phyloP scores from a whole-genome alignment of 768 basidiomycete species.

The Hydnomerulius pinastri region DNA sequence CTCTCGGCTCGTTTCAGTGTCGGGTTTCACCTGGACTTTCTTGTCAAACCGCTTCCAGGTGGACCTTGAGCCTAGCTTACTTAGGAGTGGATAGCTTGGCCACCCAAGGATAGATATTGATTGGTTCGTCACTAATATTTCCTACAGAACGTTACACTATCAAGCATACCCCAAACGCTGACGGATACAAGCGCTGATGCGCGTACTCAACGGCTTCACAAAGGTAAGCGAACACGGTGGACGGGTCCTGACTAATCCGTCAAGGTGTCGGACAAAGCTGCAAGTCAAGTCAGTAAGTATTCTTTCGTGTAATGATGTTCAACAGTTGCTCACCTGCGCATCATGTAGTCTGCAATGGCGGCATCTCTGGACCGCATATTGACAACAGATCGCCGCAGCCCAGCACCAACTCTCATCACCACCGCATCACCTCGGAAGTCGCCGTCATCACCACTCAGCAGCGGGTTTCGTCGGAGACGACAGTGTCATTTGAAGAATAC shows the following conservation, averaged over 20 bases:
- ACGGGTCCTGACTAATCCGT: neutral
- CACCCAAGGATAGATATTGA: too few species aligned
- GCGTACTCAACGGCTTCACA: neutral
- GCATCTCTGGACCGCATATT: conserved; percentile 8
- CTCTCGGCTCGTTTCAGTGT: too few species aligned
- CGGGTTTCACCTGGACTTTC: too few species aligned
- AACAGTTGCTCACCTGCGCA: conserved; percentile 5
- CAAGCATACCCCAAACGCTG: too few species aligned
- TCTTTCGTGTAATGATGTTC: neutral
- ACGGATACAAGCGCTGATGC: neutral
- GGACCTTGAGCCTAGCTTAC: too few species aligned
- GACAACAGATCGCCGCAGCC: neutral
- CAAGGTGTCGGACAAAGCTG: conserved; percentile 1
- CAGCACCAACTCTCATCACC: conserved; percentile 1
- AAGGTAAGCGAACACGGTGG: neutral
- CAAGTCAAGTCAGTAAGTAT: neutral
- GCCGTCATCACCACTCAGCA: neutral
- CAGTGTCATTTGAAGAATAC: conserved; percentile 12
- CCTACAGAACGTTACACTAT: too few species aligned
- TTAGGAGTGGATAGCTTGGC: too few species aligned
- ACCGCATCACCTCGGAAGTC: conserved; percentile 3
- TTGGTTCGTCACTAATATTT: too few species aligned
- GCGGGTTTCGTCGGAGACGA: neutral
- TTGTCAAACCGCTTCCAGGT: too few species aligned
- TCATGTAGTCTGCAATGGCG: conserved; percentile 6